phyloP scores from a whole-genome alignment of 2,329 filamentous ascomycete genomes.

The Diaporthe australafricana region DNA sequence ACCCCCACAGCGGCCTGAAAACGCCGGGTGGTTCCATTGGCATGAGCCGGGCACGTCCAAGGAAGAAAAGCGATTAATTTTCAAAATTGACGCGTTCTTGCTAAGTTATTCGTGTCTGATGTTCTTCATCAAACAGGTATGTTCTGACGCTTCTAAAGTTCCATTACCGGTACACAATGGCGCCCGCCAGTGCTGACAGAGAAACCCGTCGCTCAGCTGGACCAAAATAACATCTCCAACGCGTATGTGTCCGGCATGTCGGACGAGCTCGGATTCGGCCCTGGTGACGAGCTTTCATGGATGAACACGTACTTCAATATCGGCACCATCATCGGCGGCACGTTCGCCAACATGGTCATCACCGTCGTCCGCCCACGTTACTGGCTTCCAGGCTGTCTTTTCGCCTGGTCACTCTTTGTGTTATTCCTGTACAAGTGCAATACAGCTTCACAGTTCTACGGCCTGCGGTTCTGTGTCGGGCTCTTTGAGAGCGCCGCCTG shows the following conservation, averaged over 20 bases:
- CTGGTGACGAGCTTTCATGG: constrained; percentile 55
- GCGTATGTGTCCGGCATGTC: constrained; percentile 61
- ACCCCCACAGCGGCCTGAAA: neutral
- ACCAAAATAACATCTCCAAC: constrained; percentile 59
- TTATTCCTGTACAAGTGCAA: constrained; percentile 54
- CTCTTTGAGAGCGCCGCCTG: constrained; percentile 66
- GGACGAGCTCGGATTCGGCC: constrained; percentile 57
- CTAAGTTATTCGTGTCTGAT: constrained; percentile 54
- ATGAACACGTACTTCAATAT: constrained; percentile 60
- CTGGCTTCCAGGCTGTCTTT: constrained; percentile 53
- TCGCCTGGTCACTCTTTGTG: constrained; percentile 53
- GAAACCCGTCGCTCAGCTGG: constrained; percentile 45
- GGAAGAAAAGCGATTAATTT: constrained; percentile 57
- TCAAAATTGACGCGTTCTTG: constrained; percentile 63
- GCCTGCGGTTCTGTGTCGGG: constrained; percentile 65
- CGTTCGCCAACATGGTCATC: constrained; percentile 57
- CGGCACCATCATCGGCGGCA: constrained; percentile 58
- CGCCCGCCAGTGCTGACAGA: neutral
- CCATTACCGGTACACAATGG: neutral
- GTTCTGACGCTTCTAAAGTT: constrained; percentile 25
- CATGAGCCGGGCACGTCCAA: constrained; percentile 53
- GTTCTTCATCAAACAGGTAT: constrained; percentile 56
- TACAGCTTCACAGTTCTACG: constrained; percentile 54
- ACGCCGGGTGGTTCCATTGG: constrained; percentile 53
- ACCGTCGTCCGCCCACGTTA: constrained; percentile 55